A percentile compares a stretch with the other conserved stretches of the same genome.
phyloP scores from a whole-genome alignment of 495 filamentous ascomycete genomes.

The Tuber indicum region DNA sequence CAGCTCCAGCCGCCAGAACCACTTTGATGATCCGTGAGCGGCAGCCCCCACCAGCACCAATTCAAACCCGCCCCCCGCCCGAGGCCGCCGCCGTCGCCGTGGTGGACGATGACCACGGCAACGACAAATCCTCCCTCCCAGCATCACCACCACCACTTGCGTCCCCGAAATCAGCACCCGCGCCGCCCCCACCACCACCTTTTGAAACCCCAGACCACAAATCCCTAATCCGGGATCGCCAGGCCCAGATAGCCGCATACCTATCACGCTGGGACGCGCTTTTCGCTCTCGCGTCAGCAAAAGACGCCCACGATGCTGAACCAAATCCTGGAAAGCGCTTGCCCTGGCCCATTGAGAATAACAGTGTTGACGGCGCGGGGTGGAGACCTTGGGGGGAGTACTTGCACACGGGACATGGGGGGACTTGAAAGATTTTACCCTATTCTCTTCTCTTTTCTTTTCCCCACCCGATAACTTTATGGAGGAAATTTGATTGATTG shows the following conservation, averaged over 20 bases:
- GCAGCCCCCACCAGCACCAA: not conserved
- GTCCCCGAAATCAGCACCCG: not conserved
- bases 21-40: not conserved
- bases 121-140: not conserved
- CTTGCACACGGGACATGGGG: not conserved
- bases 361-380: not conserved
- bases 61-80: not conserved
- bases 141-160: not conserved
- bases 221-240: not conserved
- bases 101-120: not conserved
- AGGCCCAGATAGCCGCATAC: not conserved
- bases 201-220: not conserved
- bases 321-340: not conserved
- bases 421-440: not conserved
- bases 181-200: not conserved
- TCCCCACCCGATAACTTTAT: not conserved
- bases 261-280: not conserved
- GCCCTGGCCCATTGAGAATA: not conserved
- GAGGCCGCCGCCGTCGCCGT: not conserved
- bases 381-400: slow-evolving; percentile 1
- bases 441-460: not conserved
- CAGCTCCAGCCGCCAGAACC: not conserved
- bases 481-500: not conserved
- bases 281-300: not conserved
- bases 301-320: not conserved